A percentile compares a stretch with the other conserved stretches of the same genome.
phyloP scores from a whole-genome alignment of 177 flowering plant genomes.

The Vitis hybrid region DNA sequence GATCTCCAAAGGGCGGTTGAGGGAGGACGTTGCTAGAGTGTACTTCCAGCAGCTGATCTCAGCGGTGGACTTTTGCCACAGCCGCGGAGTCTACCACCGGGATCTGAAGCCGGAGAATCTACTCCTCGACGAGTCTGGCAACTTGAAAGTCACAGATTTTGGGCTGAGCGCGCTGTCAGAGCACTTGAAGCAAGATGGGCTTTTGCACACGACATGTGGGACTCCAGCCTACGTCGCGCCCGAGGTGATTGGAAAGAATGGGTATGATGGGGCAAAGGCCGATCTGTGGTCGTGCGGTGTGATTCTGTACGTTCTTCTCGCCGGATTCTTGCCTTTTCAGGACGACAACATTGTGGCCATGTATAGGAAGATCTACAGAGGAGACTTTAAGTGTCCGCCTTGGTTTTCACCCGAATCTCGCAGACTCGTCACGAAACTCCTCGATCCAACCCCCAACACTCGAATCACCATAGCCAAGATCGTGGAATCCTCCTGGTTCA shows the following conservation, averaged over 20 bases:
- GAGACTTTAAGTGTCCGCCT: constrained; percentile 75
- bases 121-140: constrained; percentile 69
- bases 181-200: constrained; percentile 63
- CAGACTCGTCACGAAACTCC: constrained; percentile 48
- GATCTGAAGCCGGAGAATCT: constrained; percentile 88
- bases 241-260: constrained; percentile 74
- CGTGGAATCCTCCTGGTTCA: constrained; percentile 69
- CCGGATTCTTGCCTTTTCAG: constrained; percentile 80
- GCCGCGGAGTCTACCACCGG: constrained; percentile 84
- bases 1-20: constrained; percentile 55
- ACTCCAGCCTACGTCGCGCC: constrained; percentile 92
- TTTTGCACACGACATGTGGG: constrained; percentile 79
- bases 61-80: constrained; percentile 85
- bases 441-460: constrained; percentile 66
- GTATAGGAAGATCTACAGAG: constrained; percentile 71
- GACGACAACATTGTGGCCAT: constrained; percentile 67
- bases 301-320: constrained; percentile 69
- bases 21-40: constrained; percentile 64
- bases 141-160: constrained; percentile 75
- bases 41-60: constrained; percentile 81
- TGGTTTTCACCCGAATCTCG: constrained; percentile 74
- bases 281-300: constrained; percentile 93
- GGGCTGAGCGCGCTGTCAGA: constrained; percentile 69
- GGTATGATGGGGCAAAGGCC: constrained; percentile 79
- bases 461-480: constrained; percentile 52